Base-by-base conservation (phyloP, 257 asterid genomes). In the Gynochthodes officinalis region DNA sequence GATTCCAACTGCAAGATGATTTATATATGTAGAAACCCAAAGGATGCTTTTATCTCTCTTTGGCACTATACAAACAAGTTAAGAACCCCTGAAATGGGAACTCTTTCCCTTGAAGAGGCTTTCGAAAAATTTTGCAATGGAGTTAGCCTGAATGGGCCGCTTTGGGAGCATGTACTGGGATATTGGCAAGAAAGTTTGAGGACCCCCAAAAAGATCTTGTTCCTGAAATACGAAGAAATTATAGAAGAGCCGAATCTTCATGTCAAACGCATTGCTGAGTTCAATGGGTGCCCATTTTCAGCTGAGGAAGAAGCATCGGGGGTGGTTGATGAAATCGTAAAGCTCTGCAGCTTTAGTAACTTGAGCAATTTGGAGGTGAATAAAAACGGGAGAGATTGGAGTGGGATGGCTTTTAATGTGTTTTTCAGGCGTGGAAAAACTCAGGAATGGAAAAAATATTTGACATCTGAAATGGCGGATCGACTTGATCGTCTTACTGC, bases 61-160 rank as follows among this genome's bases (percentile, higher is more conserved):
- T 78, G 79, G 82, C 76, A 78, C 16, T 78, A 73, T 30, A 23
- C 62, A 5, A 75, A 75, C 16, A 75, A 44, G 48, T 23, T 49
- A 11, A 60, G 33, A n/a, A 5, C 7, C 23, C 5, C 10, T 4
- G 37, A 67, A 43, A 55, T 1, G 27, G 42, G 7, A 0, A 21
- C n/a, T n/a, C n/a, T n/a, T n/a, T n/a, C n/a, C n/a, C n/a, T 57
- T 7, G 77, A 72, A 59, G 65, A 58, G 19, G 46, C 21, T 8
- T 25, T 77, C 23, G 70, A 77, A n/a, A 42, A 49, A 67, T 77
- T 77, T 12, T 72, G 77, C 13, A 77, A 28, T 2, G 81, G 77
- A 4, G 37, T 46, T 27, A 44, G 40, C 7, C 0, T 25, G 1
- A 53, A 19, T 57, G 77, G 70, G 23, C 81, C 81, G 0, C 57